Evolutionary conservation across 1,284 basidiomycete genomes (phyloP).

Genomic region (Quambalaria eucalypti): DNA sequence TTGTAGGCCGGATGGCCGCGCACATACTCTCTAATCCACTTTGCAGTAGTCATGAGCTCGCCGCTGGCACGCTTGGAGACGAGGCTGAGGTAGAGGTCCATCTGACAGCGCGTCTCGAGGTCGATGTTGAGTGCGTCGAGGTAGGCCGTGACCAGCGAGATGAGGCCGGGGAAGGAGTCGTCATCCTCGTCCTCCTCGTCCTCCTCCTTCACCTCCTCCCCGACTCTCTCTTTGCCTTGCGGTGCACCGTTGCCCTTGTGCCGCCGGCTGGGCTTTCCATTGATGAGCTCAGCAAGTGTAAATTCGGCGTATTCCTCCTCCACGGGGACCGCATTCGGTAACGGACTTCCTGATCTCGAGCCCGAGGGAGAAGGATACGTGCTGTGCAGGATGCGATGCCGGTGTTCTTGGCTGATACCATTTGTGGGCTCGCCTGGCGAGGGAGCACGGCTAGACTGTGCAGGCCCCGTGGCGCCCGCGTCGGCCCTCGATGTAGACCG

Average conservation of each 20-base stretch:
- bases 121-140: constrained; percentile 78
- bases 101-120: constrained; percentile 57
- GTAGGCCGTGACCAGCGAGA: constrained; percentile 76
- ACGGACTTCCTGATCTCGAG: constrained; percentile 3
- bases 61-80: constrained; percentile 63
- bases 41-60: constrained; percentile 81
- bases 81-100: constrained; percentile 52
- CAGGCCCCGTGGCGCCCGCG: constrained; percentile 34
- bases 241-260: neutral
- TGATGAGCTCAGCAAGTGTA: constrained; percentile 85
- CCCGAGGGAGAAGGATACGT: neutral
- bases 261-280: constrained; percentile 59
- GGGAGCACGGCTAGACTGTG: too few species aligned
- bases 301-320: constrained; percentile 84
- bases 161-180: constrained; percentile 68
- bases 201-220: too few species aligned
- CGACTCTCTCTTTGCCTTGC: neutral
- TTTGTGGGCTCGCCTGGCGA: too few species aligned
- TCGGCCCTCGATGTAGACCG: constrained; percentile 42
- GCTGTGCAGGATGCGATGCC: neutral
- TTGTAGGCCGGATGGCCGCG: constrained; percentile 80
- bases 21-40: constrained; percentile 88
- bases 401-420: neutral
- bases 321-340: constrained; percentile 14
- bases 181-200: constrained; percentile 49